These are phyloP conservation scores for Tricholoma furcatifolium DNA, from an alignment of 768 basidiomycete species.

Conservation along the genomic window DNA sequence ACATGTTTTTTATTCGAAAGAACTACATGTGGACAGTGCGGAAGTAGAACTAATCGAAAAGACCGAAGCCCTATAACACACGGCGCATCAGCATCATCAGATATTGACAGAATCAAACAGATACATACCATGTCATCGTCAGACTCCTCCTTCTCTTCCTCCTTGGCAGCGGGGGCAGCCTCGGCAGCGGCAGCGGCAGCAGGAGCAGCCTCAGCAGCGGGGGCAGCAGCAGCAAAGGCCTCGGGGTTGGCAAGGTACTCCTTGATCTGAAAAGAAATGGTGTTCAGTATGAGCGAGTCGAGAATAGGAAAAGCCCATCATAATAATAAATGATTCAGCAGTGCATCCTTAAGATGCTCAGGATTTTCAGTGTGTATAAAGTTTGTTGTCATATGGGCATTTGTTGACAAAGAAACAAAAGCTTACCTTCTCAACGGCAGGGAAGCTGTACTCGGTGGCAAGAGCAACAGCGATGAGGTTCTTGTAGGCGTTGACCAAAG, in stretches of 20 bases:
- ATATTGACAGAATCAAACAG: not conserved
- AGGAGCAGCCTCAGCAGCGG: constrained; percentile 56
- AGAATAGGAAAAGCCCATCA: constrained; percentile 26
- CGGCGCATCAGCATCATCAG: constrained; percentile 11
- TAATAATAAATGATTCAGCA: constrained; percentile 27
- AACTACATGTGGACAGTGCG: constrained; percentile 16
- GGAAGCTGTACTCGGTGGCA: constrained; percentile 92
- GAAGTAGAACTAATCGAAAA: constrained; percentile 70
- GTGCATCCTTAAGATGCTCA: constrained; percentile 53
- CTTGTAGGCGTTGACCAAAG: constrained; percentile 99
- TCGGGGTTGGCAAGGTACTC: constrained; percentile 97
- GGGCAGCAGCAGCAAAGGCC: constrained; percentile 86
- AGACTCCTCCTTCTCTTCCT: constrained; percentile 82
- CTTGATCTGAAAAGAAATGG: constrained; percentile 63
- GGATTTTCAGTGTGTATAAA: constrained; percentile 82
- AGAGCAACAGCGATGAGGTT: constrained; percentile 90
- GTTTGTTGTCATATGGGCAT: constrained; percentile 30
- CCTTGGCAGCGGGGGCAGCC: constrained; percentile 46
- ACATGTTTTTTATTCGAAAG: constrained; percentile 15
- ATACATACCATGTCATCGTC: constrained; percentile 84
- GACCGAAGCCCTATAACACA: constrained; percentile 77
- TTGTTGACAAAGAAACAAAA: constrained; percentile 10
- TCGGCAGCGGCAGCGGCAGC: constrained; percentile 50
- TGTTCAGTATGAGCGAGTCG: constrained; percentile 13
- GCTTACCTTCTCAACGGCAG: constrained; percentile 87